These are phyloP conservation scores for Gamsiella multidivaricata DNA, from an alignment of 192 early-diverging fungal species.

Conservation along the genomic window DNA sequence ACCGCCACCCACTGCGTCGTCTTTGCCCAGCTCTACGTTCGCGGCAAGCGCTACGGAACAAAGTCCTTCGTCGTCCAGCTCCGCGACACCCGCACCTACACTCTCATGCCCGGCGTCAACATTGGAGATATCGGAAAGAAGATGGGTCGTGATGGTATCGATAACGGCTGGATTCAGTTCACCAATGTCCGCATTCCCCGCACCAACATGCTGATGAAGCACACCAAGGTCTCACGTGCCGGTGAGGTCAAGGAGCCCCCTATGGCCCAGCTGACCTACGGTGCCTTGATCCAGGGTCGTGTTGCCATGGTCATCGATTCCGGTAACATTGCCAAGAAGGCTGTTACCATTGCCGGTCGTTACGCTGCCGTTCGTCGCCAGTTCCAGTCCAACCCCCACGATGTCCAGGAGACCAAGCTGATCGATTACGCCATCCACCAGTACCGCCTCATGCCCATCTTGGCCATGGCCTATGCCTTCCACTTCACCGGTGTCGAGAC, in stretches of 20 bases:
- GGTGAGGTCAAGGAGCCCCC: slow-evolving; percentile 85
- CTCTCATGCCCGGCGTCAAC: slow-evolving; percentile 83
- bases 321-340: slow-evolving; percentile 89
- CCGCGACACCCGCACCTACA: slow-evolving; percentile 83
- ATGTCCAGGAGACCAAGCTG: slow-evolving; percentile 83
- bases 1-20: slow-evolving; percentile 85
- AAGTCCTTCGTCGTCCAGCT: slow-evolving; percentile 92
- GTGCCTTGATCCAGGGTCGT: slow-evolving; percentile 87
- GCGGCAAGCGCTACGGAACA: slow-evolving; percentile 83
- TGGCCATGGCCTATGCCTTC: slow-evolving; percentile 92
- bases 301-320: slow-evolving; percentile 88
- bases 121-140: slow-evolving; percentile 96
- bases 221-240: slow-evolving; percentile 85
- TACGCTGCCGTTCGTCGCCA: slow-evolving; percentile 94
- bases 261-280: slow-evolving; percentile 87
- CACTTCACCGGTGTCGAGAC: slow-evolving; percentile 91
- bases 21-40: slow-evolving; percentile 87
- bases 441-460: slow-evolving; percentile 90
- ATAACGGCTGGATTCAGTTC: slow-evolving; percentile 95
- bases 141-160: slow-evolving; percentile 92
- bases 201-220: slow-evolving; percentile 93
- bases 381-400: slow-evolving; percentile 73
- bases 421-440: slow-evolving; percentile 96
- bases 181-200: slow-evolving; percentile 91
- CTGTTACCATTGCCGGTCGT: slow-evolving; percentile 89